phyloP scores from a whole-genome alignment of 2,329 filamentous ascomycete species.

The Stagonosporopsis vannaccii region DNA sequence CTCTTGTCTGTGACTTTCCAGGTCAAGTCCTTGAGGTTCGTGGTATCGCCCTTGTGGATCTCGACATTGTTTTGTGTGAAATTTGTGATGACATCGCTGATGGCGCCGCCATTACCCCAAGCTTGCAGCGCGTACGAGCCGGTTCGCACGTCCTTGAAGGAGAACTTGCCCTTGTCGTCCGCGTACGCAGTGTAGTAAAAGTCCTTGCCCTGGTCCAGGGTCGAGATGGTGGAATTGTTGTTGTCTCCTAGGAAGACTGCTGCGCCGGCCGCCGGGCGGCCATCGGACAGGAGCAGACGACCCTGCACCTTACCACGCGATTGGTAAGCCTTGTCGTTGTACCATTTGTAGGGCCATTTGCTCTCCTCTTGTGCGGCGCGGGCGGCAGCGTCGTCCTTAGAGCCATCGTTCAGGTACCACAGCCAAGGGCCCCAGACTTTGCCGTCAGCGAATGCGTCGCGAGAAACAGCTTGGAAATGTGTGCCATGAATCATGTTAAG shows the following conservation, averaged over 20 bases:
- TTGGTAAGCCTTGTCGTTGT: conserved; percentile 57
- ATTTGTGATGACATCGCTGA: conserved; percentile 57
- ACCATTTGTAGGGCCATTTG: conserved; percentile 60
- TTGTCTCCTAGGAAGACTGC: conserved; percentile 61
- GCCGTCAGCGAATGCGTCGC: conserved; percentile 45
- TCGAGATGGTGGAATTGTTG: conserved; percentile 53
- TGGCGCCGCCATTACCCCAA: conserved; percentile 57
- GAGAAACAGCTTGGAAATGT: conserved; percentile 43
- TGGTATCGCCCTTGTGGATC: conserved; percentile 45
- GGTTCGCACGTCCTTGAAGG: conserved; percentile 54
- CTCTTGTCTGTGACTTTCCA: conserved; percentile 52
- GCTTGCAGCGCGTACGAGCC: conserved; percentile 59
- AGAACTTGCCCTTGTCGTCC: conserved; percentile 53
- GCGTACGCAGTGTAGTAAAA: conserved; percentile 62
- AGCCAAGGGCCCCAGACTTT: conserved; percentile 51
- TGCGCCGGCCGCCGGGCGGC: conserved; percentile 57
- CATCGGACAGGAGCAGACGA: conserved; percentile 56
- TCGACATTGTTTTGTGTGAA: conserved; percentile 53
- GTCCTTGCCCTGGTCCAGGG: conserved; percentile 57
- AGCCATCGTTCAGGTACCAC: conserved; percentile 58
- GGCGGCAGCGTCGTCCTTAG: conserved; percentile 51
- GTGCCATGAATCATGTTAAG: conserved; percentile 64
- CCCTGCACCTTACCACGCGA: conserved; percentile 58
- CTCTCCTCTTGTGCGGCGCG: conserved; percentile 53
- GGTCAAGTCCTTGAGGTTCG: conserved; percentile 49